These are phyloP conservation scores for Leptographium radiaticola DNA, from an alignment of 2,329 filamentous ascomycete species.

Conservation along the genomic window DNA sequence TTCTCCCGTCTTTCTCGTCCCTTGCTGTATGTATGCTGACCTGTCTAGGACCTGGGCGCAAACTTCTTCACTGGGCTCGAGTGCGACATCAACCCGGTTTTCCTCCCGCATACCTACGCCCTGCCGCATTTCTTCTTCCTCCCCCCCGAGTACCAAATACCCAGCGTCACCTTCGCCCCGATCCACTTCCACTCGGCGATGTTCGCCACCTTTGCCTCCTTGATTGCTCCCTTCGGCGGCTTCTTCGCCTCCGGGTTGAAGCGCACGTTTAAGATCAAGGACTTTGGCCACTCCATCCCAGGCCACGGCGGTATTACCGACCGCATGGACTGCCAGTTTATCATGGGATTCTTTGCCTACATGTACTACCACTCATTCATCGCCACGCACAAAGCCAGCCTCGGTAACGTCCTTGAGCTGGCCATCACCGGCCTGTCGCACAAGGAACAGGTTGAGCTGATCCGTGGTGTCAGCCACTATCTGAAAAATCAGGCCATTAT, in stretches of 20 bases:
- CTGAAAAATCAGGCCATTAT: constrained; percentile 49
- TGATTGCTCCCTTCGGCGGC: constrained; percentile 93
- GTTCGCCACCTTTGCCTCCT: constrained; percentile 84
- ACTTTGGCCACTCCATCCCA: constrained; percentile 96
- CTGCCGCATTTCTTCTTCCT: constrained; percentile 61
- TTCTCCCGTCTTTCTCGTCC: neutral
- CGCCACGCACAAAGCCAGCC: constrained; percentile 69
- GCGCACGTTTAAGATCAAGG: constrained; percentile 99
- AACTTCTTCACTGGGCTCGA: constrained; percentile 85
- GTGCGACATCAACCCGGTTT: constrained; percentile 85
- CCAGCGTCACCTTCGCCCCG: constrained; percentile 64
- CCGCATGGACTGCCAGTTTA: constrained; percentile 99
- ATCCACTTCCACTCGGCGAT: constrained; percentile 89
- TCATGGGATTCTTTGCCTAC: constrained; percentile 97
- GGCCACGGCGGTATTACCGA: constrained; percentile 97
- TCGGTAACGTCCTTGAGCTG: constrained; percentile 79
- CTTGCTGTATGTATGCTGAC: neutral
- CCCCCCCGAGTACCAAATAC: constrained; percentile 37
- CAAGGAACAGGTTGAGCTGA: constrained; percentile 80
- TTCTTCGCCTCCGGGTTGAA: constrained; percentile 98
- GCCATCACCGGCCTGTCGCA: constrained; percentile 79
- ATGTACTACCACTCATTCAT: constrained; percentile 99
- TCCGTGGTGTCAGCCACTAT: constrained; percentile 51
- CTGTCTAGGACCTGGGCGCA: constrained; percentile 64
- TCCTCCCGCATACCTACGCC: constrained; percentile 62